A percentile compares a stretch with the other conserved stretches of the same genome.
These are phyloP conservation scores for Heracleum sosnowskyi DNA, from an alignment of 129 eudicot species.

Conservation along the genomic window DNA sequence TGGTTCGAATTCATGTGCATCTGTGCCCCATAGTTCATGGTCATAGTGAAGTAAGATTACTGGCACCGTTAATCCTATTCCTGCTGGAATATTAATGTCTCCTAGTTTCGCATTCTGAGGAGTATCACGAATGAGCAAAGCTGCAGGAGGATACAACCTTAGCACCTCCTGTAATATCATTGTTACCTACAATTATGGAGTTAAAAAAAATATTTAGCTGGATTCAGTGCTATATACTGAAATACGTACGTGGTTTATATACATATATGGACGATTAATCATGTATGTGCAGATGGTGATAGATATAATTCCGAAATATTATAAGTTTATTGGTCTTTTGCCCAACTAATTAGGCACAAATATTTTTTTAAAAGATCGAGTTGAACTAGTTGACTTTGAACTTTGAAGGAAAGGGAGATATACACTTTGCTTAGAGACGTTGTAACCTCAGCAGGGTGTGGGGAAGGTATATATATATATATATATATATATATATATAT, in stretches of 20 bases:
- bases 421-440: too few relatives aligned
- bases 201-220: neutral
- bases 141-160: constrained; percentile 8
- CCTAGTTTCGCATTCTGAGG: constrained; percentile 24
- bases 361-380: neutral
- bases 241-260: neutral
- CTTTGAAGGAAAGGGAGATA: neutral
- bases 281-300: neutral
- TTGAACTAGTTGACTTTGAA: neutral
- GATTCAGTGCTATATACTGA: neutral
- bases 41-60: constrained; percentile 31
- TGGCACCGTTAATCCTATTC: constrained; percentile 18
- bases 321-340: neutral
- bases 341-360: neutral
- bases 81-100: constrained; percentile 22
- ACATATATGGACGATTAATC: neutral
- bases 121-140: neutral
- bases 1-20: constrained; percentile 44
- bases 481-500: too few relatives aligned
- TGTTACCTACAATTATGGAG: constrained; percentile 3
- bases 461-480: too few relatives aligned
- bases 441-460: neutral
- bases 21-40: constrained; percentile 35
- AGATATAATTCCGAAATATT: neutral
- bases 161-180: constrained; percentile 14